Evolutionary conservation across 805 yeast species (phyloP).

Genomic region (Wickerhamiella azymoides): DNA sequence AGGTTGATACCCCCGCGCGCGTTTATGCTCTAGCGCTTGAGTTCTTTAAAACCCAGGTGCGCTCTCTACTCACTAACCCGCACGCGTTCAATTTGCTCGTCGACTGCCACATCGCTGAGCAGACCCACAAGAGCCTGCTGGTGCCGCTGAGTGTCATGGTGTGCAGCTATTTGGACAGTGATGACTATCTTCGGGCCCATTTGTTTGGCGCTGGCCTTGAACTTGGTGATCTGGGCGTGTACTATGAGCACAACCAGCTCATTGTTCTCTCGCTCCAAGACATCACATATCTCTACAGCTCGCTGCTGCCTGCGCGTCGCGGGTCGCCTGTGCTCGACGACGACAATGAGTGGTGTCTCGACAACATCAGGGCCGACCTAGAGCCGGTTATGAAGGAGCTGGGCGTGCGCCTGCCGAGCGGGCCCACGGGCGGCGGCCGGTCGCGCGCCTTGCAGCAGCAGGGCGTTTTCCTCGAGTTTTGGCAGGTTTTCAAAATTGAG

Average conservation of each 20-base stretch:
- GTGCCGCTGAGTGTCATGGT: conserved; percentile 11
- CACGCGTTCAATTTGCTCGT: conserved; percentile 16
- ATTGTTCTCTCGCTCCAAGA: conserved; percentile 24
- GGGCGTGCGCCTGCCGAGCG: conserved; percentile 15
- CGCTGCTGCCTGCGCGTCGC: conserved; percentile 16
- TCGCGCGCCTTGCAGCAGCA: conserved; percentile 15
- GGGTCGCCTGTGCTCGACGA: conserved; percentile 5
- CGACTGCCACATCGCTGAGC: conserved; percentile 16
- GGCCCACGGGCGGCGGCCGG: conserved; percentile 14
- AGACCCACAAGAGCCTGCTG: conserved; percentile 16
- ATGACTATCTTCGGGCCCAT: neutral
- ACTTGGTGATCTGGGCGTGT: neutral
- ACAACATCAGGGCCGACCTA: conserved; percentile 22
- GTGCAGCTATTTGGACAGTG: conserved; percentile 8
- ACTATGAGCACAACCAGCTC: conserved; percentile 15
- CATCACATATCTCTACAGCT: conserved; percentile 19
- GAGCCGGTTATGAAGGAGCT: conserved; percentile 24
- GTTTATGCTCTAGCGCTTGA: conserved; percentile 15
- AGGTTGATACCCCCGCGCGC: neutral
- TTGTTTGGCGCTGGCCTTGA: neutral
- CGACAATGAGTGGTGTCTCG: conserved; percentile 24
- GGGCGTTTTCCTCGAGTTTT: conserved; percentile 17
- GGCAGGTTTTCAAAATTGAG: conserved; percentile 25
- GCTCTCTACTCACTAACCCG: conserved; percentile 14
- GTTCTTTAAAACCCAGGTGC: conserved; percentile 12